phyloP scores from a whole-genome alignment of 2,329 filamentous ascomycete genomes.

The Fusarium denticulatum region DNA sequence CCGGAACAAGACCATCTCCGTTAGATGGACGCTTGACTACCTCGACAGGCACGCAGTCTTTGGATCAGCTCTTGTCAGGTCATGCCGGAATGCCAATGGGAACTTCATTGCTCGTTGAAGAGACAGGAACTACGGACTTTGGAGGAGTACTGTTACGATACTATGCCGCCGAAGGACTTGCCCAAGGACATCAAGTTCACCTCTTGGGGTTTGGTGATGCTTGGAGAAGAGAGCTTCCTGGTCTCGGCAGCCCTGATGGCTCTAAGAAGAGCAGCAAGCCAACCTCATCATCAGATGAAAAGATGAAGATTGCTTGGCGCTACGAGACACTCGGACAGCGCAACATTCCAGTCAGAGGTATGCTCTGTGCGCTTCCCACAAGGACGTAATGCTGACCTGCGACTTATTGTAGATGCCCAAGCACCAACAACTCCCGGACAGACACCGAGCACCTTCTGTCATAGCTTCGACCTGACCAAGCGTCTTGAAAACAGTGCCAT shows the following conservation, averaged over 20 bases:
- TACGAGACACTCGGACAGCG: slow-evolving; percentile 84
- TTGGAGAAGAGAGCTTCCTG: slow-evolving; percentile 88
- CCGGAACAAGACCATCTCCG: slow-evolving; percentile 81
- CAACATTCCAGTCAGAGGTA: slow-evolving; percentile 73
- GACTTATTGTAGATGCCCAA: slow-evolving; percentile 31
- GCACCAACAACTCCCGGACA: slow-evolving; percentile 34
- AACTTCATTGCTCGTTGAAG: slow-evolving; percentile 81
- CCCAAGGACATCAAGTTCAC: slow-evolving; percentile 90
- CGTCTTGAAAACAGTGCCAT: slow-evolving; percentile 62
- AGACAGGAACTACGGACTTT: slow-evolving; percentile 94
- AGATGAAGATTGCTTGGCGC: slow-evolving; percentile 99
- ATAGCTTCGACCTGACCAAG: slow-evolving; percentile 77
- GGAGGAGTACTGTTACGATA: slow-evolving; percentile 84
- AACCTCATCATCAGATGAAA: slow-evolving; percentile 64
- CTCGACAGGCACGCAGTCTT: slow-evolving; percentile 87
- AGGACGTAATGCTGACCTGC: not conserved
- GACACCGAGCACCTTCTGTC: slow-evolving; percentile 65
- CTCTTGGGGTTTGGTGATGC: slow-evolving; percentile 81
- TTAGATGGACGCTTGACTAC: slow-evolving; percentile 88
- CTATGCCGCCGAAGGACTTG: slow-evolving; percentile 91
- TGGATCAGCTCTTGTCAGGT: slow-evolving; percentile 86
- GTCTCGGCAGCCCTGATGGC: slow-evolving; percentile 60
- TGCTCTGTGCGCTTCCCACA: slow-evolving; percentile 40
- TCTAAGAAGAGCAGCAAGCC: slow-evolving; percentile 54
- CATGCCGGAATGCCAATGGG: slow-evolving; percentile 88